Evolutionary conservation across 352 stramenopile species (phyloP).

Genomic region (Ochromonadaceae sp.): DNA sequence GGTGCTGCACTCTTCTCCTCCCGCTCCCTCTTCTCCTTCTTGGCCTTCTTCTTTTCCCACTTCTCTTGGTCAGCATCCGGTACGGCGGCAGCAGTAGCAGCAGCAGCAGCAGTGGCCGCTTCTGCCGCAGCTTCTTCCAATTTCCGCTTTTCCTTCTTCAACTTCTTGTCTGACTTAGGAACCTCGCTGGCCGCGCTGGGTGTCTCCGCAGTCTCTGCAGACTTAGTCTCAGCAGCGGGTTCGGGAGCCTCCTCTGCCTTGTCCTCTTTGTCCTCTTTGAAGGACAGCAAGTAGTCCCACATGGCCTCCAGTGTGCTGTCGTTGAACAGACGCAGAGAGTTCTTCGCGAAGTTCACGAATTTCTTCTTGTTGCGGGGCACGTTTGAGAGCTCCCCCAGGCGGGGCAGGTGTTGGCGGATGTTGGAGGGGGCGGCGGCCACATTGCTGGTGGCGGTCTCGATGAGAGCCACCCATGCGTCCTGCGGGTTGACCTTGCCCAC

Average conservation of each 20-base stretch:
- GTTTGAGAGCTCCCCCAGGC: constrained; percentile 61
- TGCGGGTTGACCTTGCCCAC: constrained; percentile 46
- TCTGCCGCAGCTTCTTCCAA: background rate
- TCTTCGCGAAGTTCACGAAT: constrained; percentile 74
- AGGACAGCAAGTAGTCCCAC: constrained; percentile 31
- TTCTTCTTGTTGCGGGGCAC: constrained; percentile 78
- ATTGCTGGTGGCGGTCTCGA: constrained; percentile 39
- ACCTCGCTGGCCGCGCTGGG: constrained; percentile 16
- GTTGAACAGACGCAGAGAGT: constrained; percentile 48
- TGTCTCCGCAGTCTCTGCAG: background rate
- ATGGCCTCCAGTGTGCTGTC: constrained; percentile 41
- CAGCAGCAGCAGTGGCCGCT: background rate
- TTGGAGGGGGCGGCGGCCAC: constrained; percentile 20
- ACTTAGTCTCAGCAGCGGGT: background rate
- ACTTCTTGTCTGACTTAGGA: constrained; percentile 22
- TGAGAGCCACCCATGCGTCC: constrained; percentile 58
- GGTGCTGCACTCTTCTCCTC: constrained; percentile 35
- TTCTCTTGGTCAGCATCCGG: background rate
- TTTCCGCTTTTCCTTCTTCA: constrained; percentile 22
- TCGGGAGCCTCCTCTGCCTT: constrained; percentile 16
- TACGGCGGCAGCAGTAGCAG: background rate
- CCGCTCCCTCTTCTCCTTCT: constrained; percentile 42
- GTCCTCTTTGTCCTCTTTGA: constrained; percentile 25
- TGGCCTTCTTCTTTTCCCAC: constrained; percentile 35
- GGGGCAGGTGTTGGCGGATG: constrained; percentile 44